These are phyloP conservation scores for Ulota crispa DNA, from an alignment of 225 moss, liverwort and hornwort genomes.

Conservation along the genomic window DNA sequence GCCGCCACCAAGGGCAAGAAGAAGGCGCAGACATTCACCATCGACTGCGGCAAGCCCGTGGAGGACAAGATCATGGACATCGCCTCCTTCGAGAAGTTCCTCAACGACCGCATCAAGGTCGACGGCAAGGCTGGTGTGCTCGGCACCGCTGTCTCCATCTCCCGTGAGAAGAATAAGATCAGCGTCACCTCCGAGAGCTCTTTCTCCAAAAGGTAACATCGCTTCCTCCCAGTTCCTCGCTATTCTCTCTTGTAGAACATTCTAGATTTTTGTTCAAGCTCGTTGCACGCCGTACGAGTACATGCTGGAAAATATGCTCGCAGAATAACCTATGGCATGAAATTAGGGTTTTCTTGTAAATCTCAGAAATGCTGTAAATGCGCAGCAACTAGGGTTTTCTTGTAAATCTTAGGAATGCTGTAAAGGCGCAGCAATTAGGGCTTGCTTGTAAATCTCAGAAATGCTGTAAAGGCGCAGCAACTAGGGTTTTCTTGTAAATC, in stretches of 20 bases:
- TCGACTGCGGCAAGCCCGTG: slow-evolving; percentile 87
- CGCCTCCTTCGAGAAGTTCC: slow-evolving; percentile 83
- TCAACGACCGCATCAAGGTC: slow-evolving; percentile 84
- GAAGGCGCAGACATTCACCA: slow-evolving; percentile 79
- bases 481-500: not conserved
- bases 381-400: not conserved
- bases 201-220: slow-evolving; percentile 68
- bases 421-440: not conserved
- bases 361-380: no score
- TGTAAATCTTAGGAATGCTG: not conserved
- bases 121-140: slow-evolving; percentile 84
- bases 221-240: not conserved
- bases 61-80: slow-evolving; percentile 97
- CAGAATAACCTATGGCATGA: not conserved
- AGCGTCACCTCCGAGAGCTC: slow-evolving; percentile 78
- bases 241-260: not conserved
- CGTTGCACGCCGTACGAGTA: not conserved
- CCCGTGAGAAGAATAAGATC: slow-evolving; percentile 85
- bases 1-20: slow-evolving; percentile 63
- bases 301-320: not conserved
- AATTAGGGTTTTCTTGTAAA: not conserved
- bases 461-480: not conserved
- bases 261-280: not conserved
- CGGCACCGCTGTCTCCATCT: slow-evolving; percentile 61
- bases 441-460: no score